phyloP scores from a whole-genome alignment of 768 basidiomycete species.

The Pseudohyphozyma bogoriensis region DNA sequence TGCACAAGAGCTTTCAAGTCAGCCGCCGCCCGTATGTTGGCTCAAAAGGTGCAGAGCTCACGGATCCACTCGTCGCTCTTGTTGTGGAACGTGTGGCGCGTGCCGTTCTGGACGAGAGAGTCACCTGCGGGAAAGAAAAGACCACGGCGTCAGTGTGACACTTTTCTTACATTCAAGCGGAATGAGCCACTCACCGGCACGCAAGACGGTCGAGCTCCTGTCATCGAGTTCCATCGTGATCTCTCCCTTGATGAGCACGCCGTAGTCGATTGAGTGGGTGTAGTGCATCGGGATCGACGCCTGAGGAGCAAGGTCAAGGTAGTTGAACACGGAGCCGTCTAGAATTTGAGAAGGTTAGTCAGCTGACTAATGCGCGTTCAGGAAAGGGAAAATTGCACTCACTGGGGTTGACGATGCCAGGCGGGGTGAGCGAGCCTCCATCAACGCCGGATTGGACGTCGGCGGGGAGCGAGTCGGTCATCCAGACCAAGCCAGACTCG shows the following conservation, averaged over 20 bases:
- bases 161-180: not conserved
- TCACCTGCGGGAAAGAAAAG: too few species aligned
- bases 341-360: too few species aligned
- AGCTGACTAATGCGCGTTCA: too few species aligned
- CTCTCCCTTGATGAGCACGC: constrained; percentile 2
- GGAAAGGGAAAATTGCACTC: too few species aligned
- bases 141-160: not conserved
- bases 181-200: not conserved
- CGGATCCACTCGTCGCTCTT: too few species aligned
- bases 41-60: too few species aligned
- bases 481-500: not conserved
- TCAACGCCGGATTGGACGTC: not conserved
- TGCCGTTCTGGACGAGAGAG: too few species aligned
- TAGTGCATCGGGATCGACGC: constrained; percentile 4
- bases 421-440: not conserved
- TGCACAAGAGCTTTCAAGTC: too few species aligned
- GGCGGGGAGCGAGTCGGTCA: not conserved
- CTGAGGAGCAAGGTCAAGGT: constrained; percentile 7
- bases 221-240: not conserved
- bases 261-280: constrained; percentile 14
- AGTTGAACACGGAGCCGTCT: constrained; percentile 3
- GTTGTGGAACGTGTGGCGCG: too few species aligned
- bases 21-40: too few species aligned
- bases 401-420: not conserved
- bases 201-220: not conserved